Evolutionary conservation across 768 basidiomycete genomes (phyloP), one percentile per base, ranked within the genome.

Genomic region (Amanita pseudoporphyria): DNA sequence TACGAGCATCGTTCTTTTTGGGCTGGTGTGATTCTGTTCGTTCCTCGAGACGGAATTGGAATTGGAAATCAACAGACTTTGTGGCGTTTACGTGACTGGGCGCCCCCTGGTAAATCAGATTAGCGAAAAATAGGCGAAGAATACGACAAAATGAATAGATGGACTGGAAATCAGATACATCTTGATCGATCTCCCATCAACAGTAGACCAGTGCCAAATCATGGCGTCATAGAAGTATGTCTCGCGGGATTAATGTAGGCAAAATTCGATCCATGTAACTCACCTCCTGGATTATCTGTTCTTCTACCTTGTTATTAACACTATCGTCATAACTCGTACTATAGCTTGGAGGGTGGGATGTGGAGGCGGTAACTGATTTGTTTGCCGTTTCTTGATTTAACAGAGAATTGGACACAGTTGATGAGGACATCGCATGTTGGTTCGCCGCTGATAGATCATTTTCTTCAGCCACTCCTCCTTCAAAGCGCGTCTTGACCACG

Each of bases 11-110:
- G 59, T 69, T 67, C 45, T 58, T 54, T 32, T 67, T 66, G 46
- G 56, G 57, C 57, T 68, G 74, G 51, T 78, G 76, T 13, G 67
- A 67, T 57, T 74, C 72, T 45, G 75, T 54, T 52, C 75, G 72
- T 31, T 68, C 68, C 32, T 79, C 76, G 9, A n/a, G 24, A 6
- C 46, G 22, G 7, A 74, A 60, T 16, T 68, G 69, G 58, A 81
- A 81, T 45, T 68, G 71, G 66, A 81, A 81, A 56, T 65, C 77
- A 36, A 68, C 62, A 49, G 76, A 71, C 54, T 69, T 69, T 45
- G 76, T 78, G 50, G 67, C 58, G 58, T 60, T 65, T 58, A 56
- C 54, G 52, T 60, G 58, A 38, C 58, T 44, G 22, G 48, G 33
- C 41, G 45, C 6, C 26, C 52, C 53, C 54, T 58, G 26, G 52